Evolutionary conservation across 2,329 filamentous ascomycete species (phyloP), one percentile per base, ranked within the genome.

Genomic region (Lachnellula arida): DNA sequence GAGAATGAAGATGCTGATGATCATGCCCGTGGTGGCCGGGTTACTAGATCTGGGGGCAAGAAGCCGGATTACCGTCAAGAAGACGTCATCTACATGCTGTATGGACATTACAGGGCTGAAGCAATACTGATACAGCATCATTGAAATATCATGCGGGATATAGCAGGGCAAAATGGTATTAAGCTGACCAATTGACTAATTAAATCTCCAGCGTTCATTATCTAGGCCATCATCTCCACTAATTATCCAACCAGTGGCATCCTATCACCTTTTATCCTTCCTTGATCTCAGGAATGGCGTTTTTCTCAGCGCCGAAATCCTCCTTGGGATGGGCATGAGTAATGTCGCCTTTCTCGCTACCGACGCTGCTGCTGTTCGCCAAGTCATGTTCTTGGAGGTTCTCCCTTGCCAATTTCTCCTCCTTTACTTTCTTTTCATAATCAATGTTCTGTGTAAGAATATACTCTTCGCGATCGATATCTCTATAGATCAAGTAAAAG

Each of bases 401-500:
- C 42, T 44, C 42, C 12, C 7, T 44, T 9, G 42, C 42, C 11
- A 44, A 22, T 14, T 44, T 44, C 19, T 44, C 42, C 22, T 44
- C n/a, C 42, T 14, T 9, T 4, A 44, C 19, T n/a, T 44, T 44
- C 4, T 2, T 14, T 22, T 44, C 42, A 22, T 58, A 58, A 23
- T 55, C 53, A 3, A 55, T 64, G 65, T 74, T 72, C 53, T 70
- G 63, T 59, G 65, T 72, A 43, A 77, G 65, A 5, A 64, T 59
- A 59, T 73, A 77, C 63, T 78, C 76, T 58, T 63, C 61, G 4
- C 59, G 56, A 50, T 63, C 61, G 11, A 63, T 48, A 39, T 63
- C 39, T n/a, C 55, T 49, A 71, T 76, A 78, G 48, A 70, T 68
- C 60, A 75, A 73, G 65, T 73, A 78, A 62, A 79, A 79, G 51